phyloP scores from a whole-genome alignment of 352 stramenopile genomes.

The Phytophthora pinifolia region DNA sequence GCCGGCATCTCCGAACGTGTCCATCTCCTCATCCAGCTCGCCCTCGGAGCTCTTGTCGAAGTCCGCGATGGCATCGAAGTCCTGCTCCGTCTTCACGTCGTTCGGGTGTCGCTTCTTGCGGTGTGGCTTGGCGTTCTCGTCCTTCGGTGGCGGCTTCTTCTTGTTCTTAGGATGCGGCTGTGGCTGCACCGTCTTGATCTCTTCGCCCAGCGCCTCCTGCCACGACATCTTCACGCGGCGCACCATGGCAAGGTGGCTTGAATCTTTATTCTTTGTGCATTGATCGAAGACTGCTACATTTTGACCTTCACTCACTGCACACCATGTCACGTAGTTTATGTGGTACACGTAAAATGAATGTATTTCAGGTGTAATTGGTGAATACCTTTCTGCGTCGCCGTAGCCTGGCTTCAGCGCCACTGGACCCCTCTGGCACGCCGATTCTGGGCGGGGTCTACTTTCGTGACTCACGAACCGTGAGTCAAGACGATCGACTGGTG shows the following conservation, averaged over 20 bases:
- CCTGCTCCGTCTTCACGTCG: constrained; percentile 35
- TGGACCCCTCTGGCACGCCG: too few relatives aligned
- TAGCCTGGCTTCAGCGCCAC: too few relatives aligned
- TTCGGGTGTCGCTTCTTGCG: constrained; percentile 31
- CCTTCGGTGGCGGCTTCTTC: constrained; percentile 5
- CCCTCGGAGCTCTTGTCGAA: constrained; percentile 33
- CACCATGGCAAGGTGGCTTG: constrained; percentile 17
- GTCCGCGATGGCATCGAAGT: constrained; percentile 31
- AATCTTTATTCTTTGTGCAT: constrained; percentile 4
- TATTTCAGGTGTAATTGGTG: too few relatives aligned
- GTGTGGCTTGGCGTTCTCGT: constrained; percentile 14
- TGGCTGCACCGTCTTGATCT: constrained; percentile 14
- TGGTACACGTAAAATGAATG: too few relatives aligned
- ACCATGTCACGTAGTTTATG: too few relatives aligned
- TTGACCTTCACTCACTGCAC: too few relatives aligned
- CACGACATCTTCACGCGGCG: constrained; percentile 35
- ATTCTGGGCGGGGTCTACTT: too few relatives aligned
- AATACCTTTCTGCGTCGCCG: too few relatives aligned
- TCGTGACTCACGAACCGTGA: too few relatives aligned
- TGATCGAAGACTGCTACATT: neutral
- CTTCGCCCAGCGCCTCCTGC: constrained; percentile 30
- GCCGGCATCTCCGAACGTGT: constrained; percentile 27
- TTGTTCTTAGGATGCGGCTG: constrained; percentile 14
- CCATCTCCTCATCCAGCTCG: constrained; percentile 24
- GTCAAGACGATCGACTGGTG: too few relatives aligned